Evolutionary conservation across 495 filamentous ascomycete genomes (phyloP).

Genomic region (Penicillium turbatum): DNA sequence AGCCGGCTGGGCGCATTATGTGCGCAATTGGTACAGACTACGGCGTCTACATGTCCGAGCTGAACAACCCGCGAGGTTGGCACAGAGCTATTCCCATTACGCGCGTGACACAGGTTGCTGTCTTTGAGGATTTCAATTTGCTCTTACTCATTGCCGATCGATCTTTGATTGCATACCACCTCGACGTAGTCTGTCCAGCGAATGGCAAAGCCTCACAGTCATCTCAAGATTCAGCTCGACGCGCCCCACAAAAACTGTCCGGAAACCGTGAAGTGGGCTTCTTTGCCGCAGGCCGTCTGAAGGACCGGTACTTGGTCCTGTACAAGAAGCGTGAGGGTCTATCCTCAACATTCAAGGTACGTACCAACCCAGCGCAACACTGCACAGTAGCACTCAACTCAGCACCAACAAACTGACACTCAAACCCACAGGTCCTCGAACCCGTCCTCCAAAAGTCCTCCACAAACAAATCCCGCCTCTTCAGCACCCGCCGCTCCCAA

Average conservation of each 20-base stretch:
- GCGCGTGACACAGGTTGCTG: slow-evolving; percentile 86
- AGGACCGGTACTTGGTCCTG: slow-evolving; percentile 87
- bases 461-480: slow-evolving; percentile 58
- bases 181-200: slow-evolving; percentile 79
- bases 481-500: slow-evolving; percentile 59
- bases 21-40: slow-evolving; percentile 93
- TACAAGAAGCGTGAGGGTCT: slow-evolving; percentile 95
- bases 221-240: slow-evolving; percentile 55
- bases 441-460: slow-evolving; percentile 80
- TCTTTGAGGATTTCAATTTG: slow-evolving; percentile 91
- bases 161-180: slow-evolving; percentile 86
- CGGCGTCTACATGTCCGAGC: slow-evolving; percentile 84
- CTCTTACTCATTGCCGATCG: slow-evolving; percentile 89
- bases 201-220: slow-evolving; percentile 56
- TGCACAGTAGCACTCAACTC: too few species aligned
- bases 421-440: slow-evolving; percentile 65
- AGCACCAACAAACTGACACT: not conserved
- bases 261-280: slow-evolving; percentile 87
- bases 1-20: slow-evolving; percentile 72
- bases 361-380: not conserved
- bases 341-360: slow-evolving; percentile 82
- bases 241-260: slow-evolving; percentile 87
- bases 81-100: slow-evolving; percentile 67
- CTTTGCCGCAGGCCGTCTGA: slow-evolving; percentile 93
- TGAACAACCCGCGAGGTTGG: slow-evolving; percentile 86